Conservation (phyloP, 208 protist species). For the Porcisia deanei region DNA sequence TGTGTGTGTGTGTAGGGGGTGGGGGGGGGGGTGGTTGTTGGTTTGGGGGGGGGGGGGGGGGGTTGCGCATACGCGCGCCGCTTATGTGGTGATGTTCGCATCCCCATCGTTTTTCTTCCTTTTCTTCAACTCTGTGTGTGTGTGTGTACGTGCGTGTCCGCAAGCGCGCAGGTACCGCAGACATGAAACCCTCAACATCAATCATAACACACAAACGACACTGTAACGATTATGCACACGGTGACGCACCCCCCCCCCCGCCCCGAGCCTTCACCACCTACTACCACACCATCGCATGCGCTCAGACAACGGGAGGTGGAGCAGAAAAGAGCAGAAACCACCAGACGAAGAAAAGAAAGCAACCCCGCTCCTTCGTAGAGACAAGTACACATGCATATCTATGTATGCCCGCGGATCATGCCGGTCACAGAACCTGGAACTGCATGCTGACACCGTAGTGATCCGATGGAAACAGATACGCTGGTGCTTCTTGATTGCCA, state of each 20-base stretch:
- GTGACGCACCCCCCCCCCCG: too few relatives aligned
- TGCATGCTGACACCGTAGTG: slow-evolving; percentile 89
- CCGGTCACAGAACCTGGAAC: slow-evolving; percentile 32
- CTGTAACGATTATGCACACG: too few relatives aligned
- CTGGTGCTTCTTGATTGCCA: slow-evolving; percentile 66
- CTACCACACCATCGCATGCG: not conserved
- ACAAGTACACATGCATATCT: not conserved
- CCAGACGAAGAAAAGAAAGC: not conserved
- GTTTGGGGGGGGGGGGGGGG: too few relatives aligned
- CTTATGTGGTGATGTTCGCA: too few relatives aligned
- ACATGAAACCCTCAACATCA: too few relatives aligned
- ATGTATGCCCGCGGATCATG: not conserved
- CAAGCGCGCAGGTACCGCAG: too few relatives aligned
- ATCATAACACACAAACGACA: too few relatives aligned
- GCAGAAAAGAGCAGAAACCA: not conserved
- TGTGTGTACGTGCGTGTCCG: too few relatives aligned
- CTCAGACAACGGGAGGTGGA: not conserved
- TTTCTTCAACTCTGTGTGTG: too few relatives aligned
- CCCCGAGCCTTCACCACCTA: not conserved
- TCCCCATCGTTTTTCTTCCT: too few relatives aligned
- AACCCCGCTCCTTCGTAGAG: not conserved
- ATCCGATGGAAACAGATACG: slow-evolving; percentile 89
- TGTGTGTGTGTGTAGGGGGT: not conserved
- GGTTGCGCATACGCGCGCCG: too few relatives aligned
- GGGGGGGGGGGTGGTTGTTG: too few relatives aligned